These are phyloP conservation scores for Penicillium sp. DNA, from an alignment of 2,329 filamentous ascomycete genomes.

Conservation along the genomic window DNA sequence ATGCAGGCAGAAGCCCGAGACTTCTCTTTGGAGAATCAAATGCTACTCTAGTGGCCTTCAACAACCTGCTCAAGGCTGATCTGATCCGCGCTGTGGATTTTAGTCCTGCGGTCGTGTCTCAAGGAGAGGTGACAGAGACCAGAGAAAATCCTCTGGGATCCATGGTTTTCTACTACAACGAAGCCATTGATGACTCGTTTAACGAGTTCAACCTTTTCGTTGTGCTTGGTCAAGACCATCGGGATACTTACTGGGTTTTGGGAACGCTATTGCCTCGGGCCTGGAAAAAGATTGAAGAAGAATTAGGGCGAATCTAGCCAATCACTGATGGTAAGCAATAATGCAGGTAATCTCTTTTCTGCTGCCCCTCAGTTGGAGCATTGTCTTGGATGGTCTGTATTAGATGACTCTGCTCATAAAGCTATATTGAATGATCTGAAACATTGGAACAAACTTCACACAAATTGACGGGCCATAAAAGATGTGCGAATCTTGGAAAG, in stretches of 20 bases:
- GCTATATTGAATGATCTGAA: background rate
- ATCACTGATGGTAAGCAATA: background rate
- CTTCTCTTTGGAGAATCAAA: conserved; percentile 6
- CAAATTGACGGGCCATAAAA: background rate
- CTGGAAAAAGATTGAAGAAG: conserved; percentile 11
- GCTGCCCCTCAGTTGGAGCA: background rate
- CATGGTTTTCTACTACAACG: conserved; percentile 13
- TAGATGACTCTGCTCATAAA: background rate
- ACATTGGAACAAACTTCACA: background rate
- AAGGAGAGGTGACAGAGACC: conserved; percentile 4
- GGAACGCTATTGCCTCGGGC: conserved; percentile 8
- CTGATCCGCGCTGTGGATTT: conserved; percentile 11
- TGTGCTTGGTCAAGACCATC: conserved; percentile 14
- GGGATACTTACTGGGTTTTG: conserved; percentile 13
- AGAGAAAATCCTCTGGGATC: conserved; percentile 10
- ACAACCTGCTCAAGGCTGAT: conserved; percentile 13
- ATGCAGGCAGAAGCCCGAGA: background rate
- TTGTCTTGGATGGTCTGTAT: background rate
- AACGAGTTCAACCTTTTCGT: conserved; percentile 7
- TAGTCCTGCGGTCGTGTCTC: conserved; percentile 3
- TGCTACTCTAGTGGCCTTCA: conserved; percentile 3
- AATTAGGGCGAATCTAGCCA: background rate
- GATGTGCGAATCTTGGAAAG: background rate
- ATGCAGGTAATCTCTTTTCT: background rate
- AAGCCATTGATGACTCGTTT: conserved; percentile 6